Evolutionary conservation across 2,329 filamentous ascomycete species (phyloP), one percentile per base, ranked within the genome.

Genomic region (Trichoderma asperellum): DNA sequence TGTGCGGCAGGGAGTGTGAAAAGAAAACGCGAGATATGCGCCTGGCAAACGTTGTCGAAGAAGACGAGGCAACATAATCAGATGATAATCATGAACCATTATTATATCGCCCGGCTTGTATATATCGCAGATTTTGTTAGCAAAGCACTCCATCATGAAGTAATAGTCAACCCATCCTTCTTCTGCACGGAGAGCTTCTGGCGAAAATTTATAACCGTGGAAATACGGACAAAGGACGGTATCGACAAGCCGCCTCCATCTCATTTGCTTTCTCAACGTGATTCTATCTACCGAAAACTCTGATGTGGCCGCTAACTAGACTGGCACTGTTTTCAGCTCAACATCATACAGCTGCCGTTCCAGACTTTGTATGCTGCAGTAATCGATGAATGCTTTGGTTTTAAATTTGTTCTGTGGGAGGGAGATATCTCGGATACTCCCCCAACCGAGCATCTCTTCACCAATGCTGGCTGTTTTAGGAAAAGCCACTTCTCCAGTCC

Each of bases 71-170:
- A 98, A 86, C 37, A 97, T 85, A 78, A 97, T 89, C 62, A 98
- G 87, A 77, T 97, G 93, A 80, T 96, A 97, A 80, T 97, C 95
- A 78, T 97, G 95, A 63, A 98, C 89, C 79, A 96, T 88, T 68
- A 98, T 88, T 67, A 97, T 89, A 78, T 98, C 95, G 56, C 95
- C 95, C 0, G 94, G 93, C 79, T 92, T 93, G 84, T 97, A 97
- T 65, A 91, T 86, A 76, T 94, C 89, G 70, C 95, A 84, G 74
- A 98, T 97, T 73, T 90, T 89, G 78, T 96, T 91, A 69, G 94
- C 94, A 76, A 97, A 97, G 71, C 92, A 89, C 77, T 93, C 90
- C 82, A 97, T 97, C 88, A 97, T 91, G 60, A 90, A 90, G 78
- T 92, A 91, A 81, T 97, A 97, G 81, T 97, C 93, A n/a, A 90